Evolutionary conservation across 257 asterid species (phyloP).

Genomic region (Lavandula angustifolia): DNA sequence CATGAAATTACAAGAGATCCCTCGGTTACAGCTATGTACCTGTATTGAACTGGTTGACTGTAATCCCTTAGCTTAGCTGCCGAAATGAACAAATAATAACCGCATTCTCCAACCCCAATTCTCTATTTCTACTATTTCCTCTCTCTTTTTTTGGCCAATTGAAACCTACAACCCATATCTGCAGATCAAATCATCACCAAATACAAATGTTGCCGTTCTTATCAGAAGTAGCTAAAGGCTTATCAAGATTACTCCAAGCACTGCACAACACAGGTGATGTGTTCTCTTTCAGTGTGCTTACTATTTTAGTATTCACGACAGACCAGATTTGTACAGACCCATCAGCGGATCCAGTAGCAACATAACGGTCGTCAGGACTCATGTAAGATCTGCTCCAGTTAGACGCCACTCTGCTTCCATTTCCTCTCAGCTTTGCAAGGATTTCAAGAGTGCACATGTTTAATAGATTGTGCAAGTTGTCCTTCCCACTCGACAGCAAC

Average conservation of each 20-base stretch:
- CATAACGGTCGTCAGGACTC: conserved; percentile 82
- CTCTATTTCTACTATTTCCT: background rate
- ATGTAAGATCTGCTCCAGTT: conserved; percentile 94
- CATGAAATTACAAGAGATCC: conserved; percentile 6
- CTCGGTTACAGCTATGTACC: background rate
- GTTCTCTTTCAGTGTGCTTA: conserved; percentile 81
- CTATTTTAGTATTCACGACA: conserved; percentile 53
- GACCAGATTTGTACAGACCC: conserved; percentile 92
- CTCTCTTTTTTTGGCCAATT: background rate
- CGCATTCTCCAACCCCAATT: conserved; percentile 10
- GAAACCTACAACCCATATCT: background rate
- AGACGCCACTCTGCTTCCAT: conserved; percentile 66
- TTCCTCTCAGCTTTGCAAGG: conserved; percentile 67
- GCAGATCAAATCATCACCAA: conserved; percentile 45
- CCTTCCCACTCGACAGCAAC: conserved; percentile 92
- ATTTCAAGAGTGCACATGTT: conserved; percentile 83
- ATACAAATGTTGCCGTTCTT: conserved; percentile 72
- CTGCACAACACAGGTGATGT: conserved; percentile 71
- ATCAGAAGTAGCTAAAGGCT: conserved; percentile 78
- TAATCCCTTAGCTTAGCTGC: conserved; percentile 6
- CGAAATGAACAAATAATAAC: conserved; percentile 32
- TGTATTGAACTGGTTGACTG: conserved; percentile 22
- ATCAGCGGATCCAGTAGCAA: conserved; percentile 86
- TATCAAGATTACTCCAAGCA: conserved; percentile 85
- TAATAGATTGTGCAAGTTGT: conserved; percentile 78